Base-by-base conservation (phyloP, 164 flowering plant genomes). In the Malania oleifera region DNA sequence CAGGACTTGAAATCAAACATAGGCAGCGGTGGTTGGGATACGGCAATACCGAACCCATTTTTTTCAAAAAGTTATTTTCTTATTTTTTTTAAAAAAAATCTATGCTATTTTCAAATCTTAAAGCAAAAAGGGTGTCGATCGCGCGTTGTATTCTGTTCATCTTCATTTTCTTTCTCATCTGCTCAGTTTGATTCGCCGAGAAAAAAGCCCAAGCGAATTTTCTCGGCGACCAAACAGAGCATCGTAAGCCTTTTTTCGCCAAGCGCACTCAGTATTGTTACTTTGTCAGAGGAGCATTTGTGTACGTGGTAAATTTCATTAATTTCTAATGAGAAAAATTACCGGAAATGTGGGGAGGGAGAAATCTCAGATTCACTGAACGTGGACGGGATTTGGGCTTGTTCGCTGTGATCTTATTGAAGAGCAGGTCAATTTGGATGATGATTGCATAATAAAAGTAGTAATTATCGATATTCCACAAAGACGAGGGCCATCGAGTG, bases 401-500 rank as follows among this genome's bases (percentile, higher is more conserved):
- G 23, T 57, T 29, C 22, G 1, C 28, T 15, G 1, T 24, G 8
- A 18, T 22, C 15, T 29, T 41, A 2, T 59, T 38, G 20, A 11
- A 40, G 2, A 6, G 46, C 19, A 26, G 22, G 24, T 27, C n/a
- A 14, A 11, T n/a, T n/a, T 19, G 5, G 7, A 5, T 44, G 14
- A 13, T 10, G 7, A 8, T 7, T 18, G 14, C 14, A 39, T 10
- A 0, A 39, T 10, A 39, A 39, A 52, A 2, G 2, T 29, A 17
- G 14, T 26, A 2, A 50, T 50, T 29, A n/a, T 7, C 7, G 23
- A 24, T 11, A 29, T 46, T 27, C 31, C 31, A 12, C 29, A 43
- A 58, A 59, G 26, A 35, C 37, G 47, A 53, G 49, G 46, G 50
- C 70, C 70, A 56, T 50, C 52, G 5, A 56, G 40, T 13, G 61